A percentile compares a stretch with the other conserved stretches of the same genome.
phyloP scores from a whole-genome alignment of 2,329 filamentous ascomycete species.

The Claviceps sp. region DNA sequence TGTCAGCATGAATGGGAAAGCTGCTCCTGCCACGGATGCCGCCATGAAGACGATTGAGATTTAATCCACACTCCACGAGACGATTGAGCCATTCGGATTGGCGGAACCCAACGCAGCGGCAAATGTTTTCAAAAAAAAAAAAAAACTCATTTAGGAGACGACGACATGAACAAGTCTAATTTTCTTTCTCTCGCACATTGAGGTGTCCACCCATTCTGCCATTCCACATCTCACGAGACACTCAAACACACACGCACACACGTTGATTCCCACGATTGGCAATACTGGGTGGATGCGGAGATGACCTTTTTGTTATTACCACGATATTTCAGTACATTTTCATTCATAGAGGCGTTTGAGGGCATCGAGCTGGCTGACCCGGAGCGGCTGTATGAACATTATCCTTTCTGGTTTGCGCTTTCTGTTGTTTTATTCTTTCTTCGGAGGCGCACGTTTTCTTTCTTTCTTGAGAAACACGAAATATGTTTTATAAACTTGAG shows the following conservation, averaged over 20 bases:
- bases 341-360: neutral
- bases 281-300: neutral
- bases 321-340: neutral
- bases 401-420: neutral
- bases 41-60: conserved; percentile 51
- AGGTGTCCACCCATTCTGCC: neutral
- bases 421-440: neutral
- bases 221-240: neutral
- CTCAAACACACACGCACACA: too few relatives aligned
- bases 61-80: conserved; percentile 14
- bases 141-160: conserved; percentile 2
- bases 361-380: neutral
- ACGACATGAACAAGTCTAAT: conserved; percentile 13
- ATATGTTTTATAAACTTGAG: too few relatives aligned
- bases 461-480: neutral
- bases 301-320: neutral
- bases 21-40: conserved; percentile 30
- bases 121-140: neutral
- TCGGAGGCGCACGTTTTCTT: neutral
- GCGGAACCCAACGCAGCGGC: neutral
- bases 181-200: neutral
- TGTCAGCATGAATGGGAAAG: conserved; percentile 30
- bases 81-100: neutral
- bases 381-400: neutral
- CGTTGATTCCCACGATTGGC: too few relatives aligned